Percentiles rank a stretch among this genome's conserved stretches.
phyloP scores from a whole-genome alignment of 2,329 filamentous ascomycete genomes.

The Neurospora sp. region DNA sequence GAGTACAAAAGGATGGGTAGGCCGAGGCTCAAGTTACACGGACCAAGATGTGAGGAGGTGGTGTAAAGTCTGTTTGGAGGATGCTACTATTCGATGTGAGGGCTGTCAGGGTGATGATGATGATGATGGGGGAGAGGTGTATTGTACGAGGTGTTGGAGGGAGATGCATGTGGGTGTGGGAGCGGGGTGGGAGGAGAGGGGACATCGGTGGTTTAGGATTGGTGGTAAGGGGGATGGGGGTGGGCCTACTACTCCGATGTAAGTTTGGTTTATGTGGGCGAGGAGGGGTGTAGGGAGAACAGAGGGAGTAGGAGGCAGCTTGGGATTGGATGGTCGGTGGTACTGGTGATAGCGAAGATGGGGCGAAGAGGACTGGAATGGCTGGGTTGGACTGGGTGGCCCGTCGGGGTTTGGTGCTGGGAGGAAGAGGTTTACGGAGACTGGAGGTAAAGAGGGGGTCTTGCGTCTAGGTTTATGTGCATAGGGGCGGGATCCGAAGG shows the following conservation, averaged over 20 bases:
- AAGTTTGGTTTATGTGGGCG: not conserved
- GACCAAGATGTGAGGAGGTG: slow-evolving; percentile 67
- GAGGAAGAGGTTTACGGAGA: not conserved
- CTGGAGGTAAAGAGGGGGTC: too few species aligned
- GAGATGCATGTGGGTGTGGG: slow-evolving; percentile 66
- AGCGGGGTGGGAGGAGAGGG: slow-evolving; percentile 60
- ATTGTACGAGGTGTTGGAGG: slow-evolving; percentile 70
- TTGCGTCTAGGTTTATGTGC: too few species aligned
- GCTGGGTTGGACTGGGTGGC: too few species aligned
- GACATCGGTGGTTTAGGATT: slow-evolving; percentile 58
- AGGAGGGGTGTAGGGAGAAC: not conserved
- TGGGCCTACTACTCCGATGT: not conserved
- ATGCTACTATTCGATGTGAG: slow-evolving; percentile 62
- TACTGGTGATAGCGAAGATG: not conserved
- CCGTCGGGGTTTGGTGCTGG: not conserved
- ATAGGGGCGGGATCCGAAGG: too few species aligned
- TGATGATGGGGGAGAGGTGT: slow-evolving; percentile 47
- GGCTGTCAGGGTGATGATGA: slow-evolving; percentile 40
- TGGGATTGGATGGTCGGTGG: not conserved
- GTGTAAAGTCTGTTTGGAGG: slow-evolving; percentile 76
- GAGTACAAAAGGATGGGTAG: slow-evolving; percentile 23
- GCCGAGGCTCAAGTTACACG: slow-evolving; percentile 29
- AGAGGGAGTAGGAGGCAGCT: not conserved
- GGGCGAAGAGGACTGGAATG: not conserved
- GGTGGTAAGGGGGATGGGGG: not conserved